A percentile compares a stretch with the other conserved stretches of the same genome.
Conservation (phyloP, 495 filamentous ascomycete species). For the Neurospora sp. region DNA sequence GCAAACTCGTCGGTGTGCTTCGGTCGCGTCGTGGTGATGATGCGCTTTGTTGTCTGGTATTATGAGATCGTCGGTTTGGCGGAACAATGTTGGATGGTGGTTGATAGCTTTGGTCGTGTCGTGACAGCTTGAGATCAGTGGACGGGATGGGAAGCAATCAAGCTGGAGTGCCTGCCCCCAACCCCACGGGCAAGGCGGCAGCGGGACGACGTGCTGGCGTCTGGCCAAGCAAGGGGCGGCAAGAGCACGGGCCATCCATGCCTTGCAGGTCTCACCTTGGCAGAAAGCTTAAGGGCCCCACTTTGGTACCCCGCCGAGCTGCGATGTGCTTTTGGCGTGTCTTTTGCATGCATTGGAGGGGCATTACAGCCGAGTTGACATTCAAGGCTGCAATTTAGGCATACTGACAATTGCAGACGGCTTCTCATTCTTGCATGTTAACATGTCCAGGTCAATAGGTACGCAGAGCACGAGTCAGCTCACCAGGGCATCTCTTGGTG, state of each 20-base stretch:
- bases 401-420: not conserved
- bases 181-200: not conserved
- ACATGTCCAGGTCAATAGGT: not conserved
- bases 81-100: not conserved
- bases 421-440: not conserved
- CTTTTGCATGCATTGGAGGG: not conserved
- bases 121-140: not conserved
- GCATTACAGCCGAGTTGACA: not conserved
- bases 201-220: not conserved
- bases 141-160: not conserved
- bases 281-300: not conserved
- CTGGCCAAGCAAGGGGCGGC: not conserved
- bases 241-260: not conserved
- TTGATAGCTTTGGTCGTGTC: not conserved
- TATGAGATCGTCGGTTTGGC: not conserved
- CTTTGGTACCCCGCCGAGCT: not conserved
- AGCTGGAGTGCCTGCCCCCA: not conserved
- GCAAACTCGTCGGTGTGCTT: not conserved
- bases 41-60: not conserved
- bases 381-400: not conserved
- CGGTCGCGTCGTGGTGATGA: not conserved
- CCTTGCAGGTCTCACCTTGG: not conserved
- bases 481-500: not conserved
- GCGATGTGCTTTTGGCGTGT: not conserved
- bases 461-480: not conserved